Percentiles rank a stretch among this genome's conserved stretches.
Evolutionary conservation across 2,329 filamentous ascomycete genomes (phyloP).

Genomic region (Ceratocystis variospora): DNA sequence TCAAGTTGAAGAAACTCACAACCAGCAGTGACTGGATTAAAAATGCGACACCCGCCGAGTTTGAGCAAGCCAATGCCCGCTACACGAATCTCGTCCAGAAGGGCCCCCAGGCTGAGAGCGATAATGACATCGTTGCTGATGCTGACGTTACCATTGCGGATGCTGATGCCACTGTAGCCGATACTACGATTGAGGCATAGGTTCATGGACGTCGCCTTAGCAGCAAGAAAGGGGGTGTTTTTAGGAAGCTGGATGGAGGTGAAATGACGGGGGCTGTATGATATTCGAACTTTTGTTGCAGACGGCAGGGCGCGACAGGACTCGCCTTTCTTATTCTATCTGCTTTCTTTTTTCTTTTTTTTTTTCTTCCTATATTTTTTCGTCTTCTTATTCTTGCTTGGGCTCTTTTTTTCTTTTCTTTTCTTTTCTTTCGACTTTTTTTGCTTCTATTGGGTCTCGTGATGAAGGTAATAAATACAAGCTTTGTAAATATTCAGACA

Average conservation of each 20-base stretch:
- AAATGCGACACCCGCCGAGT: conserved; percentile 62
- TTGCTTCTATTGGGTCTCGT: background rate
- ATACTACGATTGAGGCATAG: conserved; percentile 17
- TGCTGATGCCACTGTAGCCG: conserved; percentile 22
- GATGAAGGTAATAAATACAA: background rate
- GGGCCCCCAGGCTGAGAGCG: conserved; percentile 23
- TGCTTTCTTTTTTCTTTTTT: conserved; percentile 9
- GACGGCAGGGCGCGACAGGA: conserved; percentile 3
- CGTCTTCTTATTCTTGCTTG: conserved; percentile 6
- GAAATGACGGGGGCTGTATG: conserved; percentile 9
- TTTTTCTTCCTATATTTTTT: conserved; percentile 8
- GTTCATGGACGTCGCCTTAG: background rate
- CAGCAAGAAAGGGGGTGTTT: background rate
- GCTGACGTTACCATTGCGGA: conserved; percentile 26
- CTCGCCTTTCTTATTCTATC: conserved; percentile 17
- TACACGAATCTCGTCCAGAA: conserved; percentile 42
- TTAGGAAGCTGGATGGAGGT: background rate
- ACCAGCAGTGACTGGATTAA: conserved; percentile 70
- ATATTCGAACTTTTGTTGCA: conserved; percentile 12
- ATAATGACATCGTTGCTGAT: conserved; percentile 14
- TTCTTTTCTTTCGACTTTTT: conserved; percentile 12
- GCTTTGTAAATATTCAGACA: background rate
- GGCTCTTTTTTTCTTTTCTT: conserved; percentile 3
- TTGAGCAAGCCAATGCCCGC: conserved; percentile 58
- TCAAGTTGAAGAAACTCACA: conserved; percentile 62